Evolutionary conservation across 2,329 filamentous ascomycete species (phyloP), one percentile per base, ranked within the genome.

Genomic region (Penicillium palitans): DNA sequence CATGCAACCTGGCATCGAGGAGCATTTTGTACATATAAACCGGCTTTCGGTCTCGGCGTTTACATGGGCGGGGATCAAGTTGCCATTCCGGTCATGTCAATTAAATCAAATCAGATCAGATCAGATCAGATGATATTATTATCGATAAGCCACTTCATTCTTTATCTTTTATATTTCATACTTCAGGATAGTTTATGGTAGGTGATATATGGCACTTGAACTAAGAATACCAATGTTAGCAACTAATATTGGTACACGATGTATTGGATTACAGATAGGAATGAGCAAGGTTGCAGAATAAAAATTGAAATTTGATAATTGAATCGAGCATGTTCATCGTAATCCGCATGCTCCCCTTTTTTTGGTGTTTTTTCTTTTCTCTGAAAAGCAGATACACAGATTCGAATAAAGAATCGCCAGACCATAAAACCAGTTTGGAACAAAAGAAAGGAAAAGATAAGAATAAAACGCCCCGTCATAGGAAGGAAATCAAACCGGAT

Each of bases 1-100:
- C 44, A 54, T 53, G 42, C 49, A 47, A 47, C 12, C 33, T 52
- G 45, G 55, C 56, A 55, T 58, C 42, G 29, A 58, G 39, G 50
- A 55, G 45, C 52, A 45, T 58, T 50, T 45, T 58, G 58, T 60
- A 52, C 27, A 57, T 60, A 57, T 60, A 27, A 39, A 37, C 25
- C 31, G n/a, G 42, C 54, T 52, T 44, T 57, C 31, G 21, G 41
- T 51, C 35, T 49, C 48, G 52, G 57, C 57, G 52, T 58, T 48
- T 40, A 47, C 29, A 35, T 45, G 37, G 50, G 4, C 29, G 17
- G 51, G 37, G 5, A 37, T 45, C 9, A n/a, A 45, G 13, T 31
- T 29, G 24, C 24, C 45, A 24, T 21, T 40, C 17, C 19, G 37
- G 46, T 21, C 8, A 17, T 54, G 8, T 48, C 33, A 40, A 40